Base-by-base conservation (phyloP, 2,329 filamentous ascomycete genomes). In the Aspergillus fischeri region DNA sequence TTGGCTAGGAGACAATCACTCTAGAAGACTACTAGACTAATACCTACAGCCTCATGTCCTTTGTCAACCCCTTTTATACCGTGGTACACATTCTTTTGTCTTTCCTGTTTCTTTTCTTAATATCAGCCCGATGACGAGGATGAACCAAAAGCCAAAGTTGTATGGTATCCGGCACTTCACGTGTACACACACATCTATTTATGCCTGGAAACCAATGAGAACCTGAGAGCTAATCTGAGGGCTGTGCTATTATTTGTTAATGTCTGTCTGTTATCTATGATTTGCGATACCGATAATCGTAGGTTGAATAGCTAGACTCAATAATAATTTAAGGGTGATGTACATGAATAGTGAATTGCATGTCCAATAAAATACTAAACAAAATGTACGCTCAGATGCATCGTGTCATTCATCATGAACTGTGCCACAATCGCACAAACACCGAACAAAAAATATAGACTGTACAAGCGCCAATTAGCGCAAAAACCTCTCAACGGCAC, bases 401-500 rank as follows among this genome's bases (percentile, higher is more conserved):
- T 60, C 52, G 51, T 58, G 27, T 55, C 27, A 57, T 48, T 44
- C 49, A 60, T 59, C 59, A 49, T 53, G 11, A 11, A 53, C 44
- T 25, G 20, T 24, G 44, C 44, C 20, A 47, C 32, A 38, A 5
- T 3, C 14, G 6, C 14, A 38, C 32, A 44, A 27, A 51, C 10
- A 38, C 45, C 44, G 20, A 7, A 29, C 21, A 32, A 47, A 32
- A 47, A 9, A 50, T 14, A 51, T 62, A 24, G 11, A 24, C 44
- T 47, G 11, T 47, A 47, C 44, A 47, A 14, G 44, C n/a, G 44
- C 21, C 4, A 47, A 25, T 76, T 67, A 93, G 1, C 82, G 83
- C 65, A 99, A 73, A 73, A 99, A 99, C 65, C 83, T 83, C 66
- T 86, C 86, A 49, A 99, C 78, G 51, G 87, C 90, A 0, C 91